Conservation (phyloP, 2,329 filamentous ascomycete genomes). For the Fusarium phyllophilum region DNA sequence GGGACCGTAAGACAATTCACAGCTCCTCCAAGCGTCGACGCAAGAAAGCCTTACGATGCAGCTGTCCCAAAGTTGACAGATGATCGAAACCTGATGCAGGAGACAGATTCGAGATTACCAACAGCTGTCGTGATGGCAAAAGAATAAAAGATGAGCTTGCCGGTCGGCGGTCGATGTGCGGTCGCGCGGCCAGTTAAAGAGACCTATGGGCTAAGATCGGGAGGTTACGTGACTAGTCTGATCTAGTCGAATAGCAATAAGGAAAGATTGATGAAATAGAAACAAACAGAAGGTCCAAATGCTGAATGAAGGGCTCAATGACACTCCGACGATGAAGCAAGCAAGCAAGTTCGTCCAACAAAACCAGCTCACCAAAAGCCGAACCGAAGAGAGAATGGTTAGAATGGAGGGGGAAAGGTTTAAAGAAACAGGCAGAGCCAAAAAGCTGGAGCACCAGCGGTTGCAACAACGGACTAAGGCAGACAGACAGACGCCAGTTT, state of each 20-base stretch:
- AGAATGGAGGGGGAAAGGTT: conserved; percentile 48
- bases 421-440: conserved; percentile 44
- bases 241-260: conserved; percentile 2
- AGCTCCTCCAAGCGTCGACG: conserved; percentile 27
- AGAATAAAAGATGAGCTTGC: conserved; percentile 14
- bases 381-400: conserved; percentile 28
- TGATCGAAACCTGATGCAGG: neutral
- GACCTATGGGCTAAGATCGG: conserved; percentile 24
- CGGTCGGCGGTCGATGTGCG: conserved; percentile 14
- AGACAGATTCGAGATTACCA: neutral
- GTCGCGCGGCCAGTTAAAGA: conserved; percentile 34
- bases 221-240: conserved; percentile 26
- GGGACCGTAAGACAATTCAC: conserved; percentile 15
- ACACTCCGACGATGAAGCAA: conserved; percentile 23
- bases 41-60: conserved; percentile 42
- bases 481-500: conserved; percentile 39
- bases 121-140: conserved; percentile 17
- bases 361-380: conserved; percentile 35
- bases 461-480: conserved; percentile 42
- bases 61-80: conserved; percentile 21
- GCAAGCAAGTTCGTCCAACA: conserved; percentile 15
- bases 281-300: conserved; percentile 4
- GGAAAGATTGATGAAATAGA: conserved; percentile 3
- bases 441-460: conserved; percentile 41
- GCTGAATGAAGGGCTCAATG: conserved; percentile 18